Percentiles rank a stretch among this genome's conserved stretches.
These are phyloP conservation scores for Trypethelium eluteriae DNA, from an alignment of 495 filamentous ascomycete genomes.

Conservation along the genomic window DNA sequence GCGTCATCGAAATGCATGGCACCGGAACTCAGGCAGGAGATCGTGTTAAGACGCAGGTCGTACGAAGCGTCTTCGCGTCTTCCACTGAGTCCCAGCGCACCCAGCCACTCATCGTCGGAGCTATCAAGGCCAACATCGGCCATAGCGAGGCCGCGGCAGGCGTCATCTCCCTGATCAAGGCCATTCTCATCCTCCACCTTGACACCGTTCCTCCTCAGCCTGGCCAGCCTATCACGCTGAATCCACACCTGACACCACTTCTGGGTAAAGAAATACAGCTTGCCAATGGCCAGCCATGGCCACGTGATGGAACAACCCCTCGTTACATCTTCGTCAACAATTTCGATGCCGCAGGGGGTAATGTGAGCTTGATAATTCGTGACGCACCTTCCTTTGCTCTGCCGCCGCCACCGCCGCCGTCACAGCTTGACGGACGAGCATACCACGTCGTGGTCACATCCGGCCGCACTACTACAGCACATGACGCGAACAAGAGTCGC, in stretches of 20 bases:
- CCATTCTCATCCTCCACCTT: constrained; percentile 78
- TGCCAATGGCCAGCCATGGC: constrained; percentile 32
- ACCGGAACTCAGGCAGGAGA: constrained; percentile 43
- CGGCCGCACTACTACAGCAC: constrained; percentile 6
- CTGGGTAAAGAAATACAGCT: constrained; percentile 32
- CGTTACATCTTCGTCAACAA: constrained; percentile 24
- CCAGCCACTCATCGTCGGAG: constrained; percentile 69
- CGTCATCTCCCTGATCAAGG: constrained; percentile 72
- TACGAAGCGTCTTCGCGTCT: constrained; percentile 71
- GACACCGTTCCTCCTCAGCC: constrained; percentile 70
- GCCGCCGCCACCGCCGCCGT: constrained; percentile 52
- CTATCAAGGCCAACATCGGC: constrained; percentile 82
- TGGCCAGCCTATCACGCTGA: constrained; percentile 37
- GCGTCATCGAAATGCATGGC: constrained; percentile 48
- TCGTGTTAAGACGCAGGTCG: constrained; percentile 39
- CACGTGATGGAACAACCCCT: constrained; percentile 10
- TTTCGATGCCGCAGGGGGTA: constrained; percentile 29
- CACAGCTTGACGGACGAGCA: constrained; percentile 37
- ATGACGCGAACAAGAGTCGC: constrained; percentile 10
- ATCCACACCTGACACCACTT: constrained; percentile 34
- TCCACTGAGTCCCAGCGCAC: constrained; percentile 52
- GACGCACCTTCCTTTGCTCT: constrained; percentile 33
- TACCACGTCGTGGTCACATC: constrained; percentile 33
- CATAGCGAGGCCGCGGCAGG: constrained; percentile 87
- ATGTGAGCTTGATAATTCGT: constrained; percentile 33